Percentiles rank a stretch among this genome's conserved stretches.
Conservation (phyloP, 2,329 filamentous ascomycete genomes). For the Fusarium longipes region DNA sequence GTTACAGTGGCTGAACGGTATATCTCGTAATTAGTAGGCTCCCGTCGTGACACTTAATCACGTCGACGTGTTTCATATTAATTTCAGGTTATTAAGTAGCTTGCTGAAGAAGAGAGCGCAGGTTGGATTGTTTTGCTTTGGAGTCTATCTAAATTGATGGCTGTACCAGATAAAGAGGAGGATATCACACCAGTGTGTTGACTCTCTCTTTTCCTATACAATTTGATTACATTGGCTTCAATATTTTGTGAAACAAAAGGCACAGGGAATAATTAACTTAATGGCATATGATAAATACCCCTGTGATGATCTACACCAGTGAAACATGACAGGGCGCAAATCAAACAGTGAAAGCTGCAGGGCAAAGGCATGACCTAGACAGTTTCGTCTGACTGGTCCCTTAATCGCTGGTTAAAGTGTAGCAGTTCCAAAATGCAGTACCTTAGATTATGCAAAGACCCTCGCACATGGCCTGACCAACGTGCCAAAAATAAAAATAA, state of each 20-base stretch:
- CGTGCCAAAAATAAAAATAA: background rate
- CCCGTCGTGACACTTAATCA: background rate
- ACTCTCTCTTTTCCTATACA: background rate
- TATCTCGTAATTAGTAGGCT: background rate
- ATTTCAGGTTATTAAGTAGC: background rate
- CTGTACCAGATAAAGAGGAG: background rate
- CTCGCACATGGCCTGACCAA: background rate
- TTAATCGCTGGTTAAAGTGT: background rate
- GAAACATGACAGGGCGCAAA: constrained; percentile 6
- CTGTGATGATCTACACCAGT: background rate
- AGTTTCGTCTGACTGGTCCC: background rate
- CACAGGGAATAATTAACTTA: background rate
- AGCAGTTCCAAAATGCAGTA: background rate
- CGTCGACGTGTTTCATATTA: background rate
- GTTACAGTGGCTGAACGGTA: background rate
- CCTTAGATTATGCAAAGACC: background rate
- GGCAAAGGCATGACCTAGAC: background rate
- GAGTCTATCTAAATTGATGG: background rate
- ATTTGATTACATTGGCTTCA: background rate
- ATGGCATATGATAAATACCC: background rate
- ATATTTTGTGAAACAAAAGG: background rate
- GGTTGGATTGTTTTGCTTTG: background rate
- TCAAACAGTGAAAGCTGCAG: background rate
- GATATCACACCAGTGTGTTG: background rate
- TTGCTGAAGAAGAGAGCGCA: background rate